These are phyloP conservation scores for Sporothrix protearum DNA, from an alignment of 2,329 filamentous ascomycete species.

Conservation along the genomic window DNA sequence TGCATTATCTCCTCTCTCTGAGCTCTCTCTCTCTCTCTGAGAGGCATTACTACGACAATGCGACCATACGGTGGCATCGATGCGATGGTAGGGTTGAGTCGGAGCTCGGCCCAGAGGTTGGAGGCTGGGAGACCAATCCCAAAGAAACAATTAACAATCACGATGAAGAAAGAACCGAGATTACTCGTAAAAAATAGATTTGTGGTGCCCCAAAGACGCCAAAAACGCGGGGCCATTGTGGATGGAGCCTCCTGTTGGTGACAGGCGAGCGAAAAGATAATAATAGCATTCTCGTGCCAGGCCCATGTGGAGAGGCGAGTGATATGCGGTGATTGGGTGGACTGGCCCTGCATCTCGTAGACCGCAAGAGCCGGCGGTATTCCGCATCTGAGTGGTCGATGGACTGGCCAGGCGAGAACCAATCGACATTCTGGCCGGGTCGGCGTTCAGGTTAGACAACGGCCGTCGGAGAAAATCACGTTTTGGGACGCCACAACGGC, in stretches of 20 bases:
- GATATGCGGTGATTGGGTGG: neutral
- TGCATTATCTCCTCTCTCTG: no score
- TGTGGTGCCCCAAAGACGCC: no score
- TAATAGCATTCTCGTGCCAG: constrained; percentile 8
- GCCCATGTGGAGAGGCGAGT: neutral
- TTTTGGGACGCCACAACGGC: constrained; percentile 5
- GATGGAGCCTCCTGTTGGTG: neutral
- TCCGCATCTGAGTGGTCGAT: neutral
- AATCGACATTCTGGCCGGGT: neutral
- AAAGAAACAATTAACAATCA: no score
- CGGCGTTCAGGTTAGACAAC: neutral
- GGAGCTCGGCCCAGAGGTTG: neutral
- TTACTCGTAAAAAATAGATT: neutral
- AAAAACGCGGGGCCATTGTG: neutral
- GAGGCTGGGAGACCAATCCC: neutral
- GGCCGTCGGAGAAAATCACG: neutral
- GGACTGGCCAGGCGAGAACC: neutral
- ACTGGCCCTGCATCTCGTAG: neutral
- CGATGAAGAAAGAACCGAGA: neutral
- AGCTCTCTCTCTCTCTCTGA: neutral
- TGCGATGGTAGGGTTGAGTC: neutral
- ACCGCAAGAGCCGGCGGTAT: neutral
- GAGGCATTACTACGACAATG: constrained; percentile 2
- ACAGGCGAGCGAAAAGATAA: constrained; percentile 1
- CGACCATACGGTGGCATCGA: neutral